These are phyloP conservation scores for Metarhizium guizhouense DNA, from an alignment of 2,329 filamentous ascomycete genomes.

Conservation along the genomic window DNA sequence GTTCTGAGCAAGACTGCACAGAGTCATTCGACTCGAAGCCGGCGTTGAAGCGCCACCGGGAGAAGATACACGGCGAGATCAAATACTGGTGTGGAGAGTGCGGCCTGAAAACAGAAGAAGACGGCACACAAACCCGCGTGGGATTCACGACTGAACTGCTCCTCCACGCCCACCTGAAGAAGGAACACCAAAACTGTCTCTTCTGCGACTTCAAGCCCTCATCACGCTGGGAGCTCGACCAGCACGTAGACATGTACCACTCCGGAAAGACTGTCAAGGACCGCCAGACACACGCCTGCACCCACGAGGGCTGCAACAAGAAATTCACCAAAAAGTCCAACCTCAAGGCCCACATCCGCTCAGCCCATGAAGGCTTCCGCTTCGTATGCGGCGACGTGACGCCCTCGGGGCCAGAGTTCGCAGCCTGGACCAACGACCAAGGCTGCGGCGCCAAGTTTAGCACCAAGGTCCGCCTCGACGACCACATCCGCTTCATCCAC, in stretches of 20 bases:
- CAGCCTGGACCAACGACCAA: conserved; percentile 53
- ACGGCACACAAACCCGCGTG: conserved; percentile 31
- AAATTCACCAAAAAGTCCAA: conserved; percentile 80
- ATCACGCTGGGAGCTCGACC: conserved; percentile 58
- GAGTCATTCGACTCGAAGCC: conserved; percentile 66
- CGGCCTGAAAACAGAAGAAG: conserved; percentile 26
- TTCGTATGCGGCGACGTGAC: conserved; percentile 72
- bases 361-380: conserved; percentile 64
- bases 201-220: conserved; percentile 64
- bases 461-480: conserved; percentile 70
- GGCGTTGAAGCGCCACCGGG: conserved; percentile 62
- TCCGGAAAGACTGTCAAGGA: conserved; percentile 52
- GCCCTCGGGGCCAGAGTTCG: conserved; percentile 46
- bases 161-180: conserved; percentile 64
- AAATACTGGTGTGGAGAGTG: conserved; percentile 76
- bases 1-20: conserved; percentile 51
- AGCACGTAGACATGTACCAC: conserved; percentile 73
- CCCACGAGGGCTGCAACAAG: conserved; percentile 59
- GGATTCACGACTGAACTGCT: conserved; percentile 65
- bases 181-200: conserved; percentile 65
- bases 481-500: conserved; percentile 78
- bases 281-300: conserved; percentile 58
- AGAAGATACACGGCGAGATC: conserved; percentile 58
- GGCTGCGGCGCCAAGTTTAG: conserved; percentile 70
- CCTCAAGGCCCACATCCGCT: conserved; percentile 68